phyloP scores from a whole-genome alignment of 768 basidiomycete genomes.

The Clathrus columnatus region DNA sequence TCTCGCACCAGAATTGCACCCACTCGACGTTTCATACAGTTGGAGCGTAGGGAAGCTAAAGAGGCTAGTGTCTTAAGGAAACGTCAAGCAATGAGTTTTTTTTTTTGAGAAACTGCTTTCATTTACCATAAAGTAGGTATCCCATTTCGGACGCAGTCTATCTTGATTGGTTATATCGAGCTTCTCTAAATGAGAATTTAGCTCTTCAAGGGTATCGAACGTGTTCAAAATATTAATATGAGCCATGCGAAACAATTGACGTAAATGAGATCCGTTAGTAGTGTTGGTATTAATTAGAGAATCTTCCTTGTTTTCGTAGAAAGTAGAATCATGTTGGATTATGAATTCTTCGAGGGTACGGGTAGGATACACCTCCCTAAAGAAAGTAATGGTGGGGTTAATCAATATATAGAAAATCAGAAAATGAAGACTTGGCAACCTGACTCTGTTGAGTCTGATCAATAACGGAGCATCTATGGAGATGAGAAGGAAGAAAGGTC shows the following conservation, averaged over 20 bases:
- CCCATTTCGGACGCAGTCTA: conserved; percentile 84
- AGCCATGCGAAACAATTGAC: conserved; percentile 37
- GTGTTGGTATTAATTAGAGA: neutral
- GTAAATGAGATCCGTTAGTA: conserved; percentile 9
- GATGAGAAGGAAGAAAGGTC: conserved; percentile 87
- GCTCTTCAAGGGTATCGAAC: conserved; percentile 42
- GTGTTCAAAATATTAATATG: conserved; percentile 56
- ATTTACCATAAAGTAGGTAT: conserved; percentile 92
- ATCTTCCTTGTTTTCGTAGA: conserved; percentile 42
- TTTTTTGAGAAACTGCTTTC: no score
- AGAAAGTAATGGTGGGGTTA: conserved; percentile 1
- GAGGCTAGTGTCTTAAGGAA: conserved; percentile 68
- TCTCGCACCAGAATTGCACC: conserved; percentile 86
- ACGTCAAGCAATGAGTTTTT: neutral
- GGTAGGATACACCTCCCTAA: neutral
- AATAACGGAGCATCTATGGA: conserved; percentile 61
- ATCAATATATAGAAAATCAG: neutral
- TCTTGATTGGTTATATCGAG: conserved; percentile 64
- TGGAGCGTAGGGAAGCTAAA: conserved; percentile 81
- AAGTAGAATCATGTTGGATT: conserved; percentile 53
- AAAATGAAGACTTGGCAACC: neutral
- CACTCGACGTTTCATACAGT: conserved; percentile 96
- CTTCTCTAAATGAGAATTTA: conserved; percentile 56
- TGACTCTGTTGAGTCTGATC: conserved; percentile 23
- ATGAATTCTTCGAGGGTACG: conserved; percentile 64